phyloP scores from a whole-genome alignment of 2,329 filamentous ascomycete genomes.

The Pseudocercospora pini-densiflorae region DNA sequence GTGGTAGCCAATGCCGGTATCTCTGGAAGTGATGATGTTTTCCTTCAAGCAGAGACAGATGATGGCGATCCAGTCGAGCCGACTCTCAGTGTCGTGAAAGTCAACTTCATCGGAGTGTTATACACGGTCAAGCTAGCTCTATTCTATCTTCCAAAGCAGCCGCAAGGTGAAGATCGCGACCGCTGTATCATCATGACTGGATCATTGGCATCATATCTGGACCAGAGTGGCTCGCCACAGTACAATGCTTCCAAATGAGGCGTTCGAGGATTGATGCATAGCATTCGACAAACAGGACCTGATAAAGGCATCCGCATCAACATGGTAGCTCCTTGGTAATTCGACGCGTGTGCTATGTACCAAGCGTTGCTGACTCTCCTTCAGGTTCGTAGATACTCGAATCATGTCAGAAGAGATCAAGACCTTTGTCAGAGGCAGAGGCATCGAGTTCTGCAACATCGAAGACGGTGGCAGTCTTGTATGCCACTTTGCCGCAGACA shows the following conservation, averaged over 20 bases:
- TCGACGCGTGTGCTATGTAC: background rate
- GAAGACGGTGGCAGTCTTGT: slow-evolving; percentile 33
- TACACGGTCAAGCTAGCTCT: slow-evolving; percentile 43
- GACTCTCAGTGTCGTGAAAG: slow-evolving; percentile 31
- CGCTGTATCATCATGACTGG: slow-evolving; percentile 57
- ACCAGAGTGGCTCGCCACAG: slow-evolving; percentile 50
- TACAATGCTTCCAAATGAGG: slow-evolving; percentile 45
- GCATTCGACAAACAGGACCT: slow-evolving; percentile 42
- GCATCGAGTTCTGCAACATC: slow-evolving; percentile 29
- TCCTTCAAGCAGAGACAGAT: slow-evolving; percentile 19
- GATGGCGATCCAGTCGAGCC: slow-evolving; percentile 34
- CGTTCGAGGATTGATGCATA: slow-evolving; percentile 50
- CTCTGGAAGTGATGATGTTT: slow-evolving; percentile 29
- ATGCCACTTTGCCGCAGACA: slow-evolving; percentile 30
- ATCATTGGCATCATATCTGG: slow-evolving; percentile 55
- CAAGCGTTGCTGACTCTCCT: background rate
- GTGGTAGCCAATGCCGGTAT: slow-evolving; percentile 39
- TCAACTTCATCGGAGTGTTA: slow-evolving; percentile 33
- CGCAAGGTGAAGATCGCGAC: slow-evolving; percentile 45
- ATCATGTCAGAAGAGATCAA: slow-evolving; percentile 30
- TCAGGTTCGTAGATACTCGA: slow-evolving; percentile 33
- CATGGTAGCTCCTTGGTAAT: slow-evolving; percentile 40
- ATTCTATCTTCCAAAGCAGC: slow-evolving; percentile 43
- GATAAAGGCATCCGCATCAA: slow-evolving; percentile 54
- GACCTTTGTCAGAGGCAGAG: slow-evolving; percentile 19